Evolutionary conservation across 2,329 filamentous ascomycete genomes (phyloP).

Genomic region (Penicillium sclerotigenum): DNA sequence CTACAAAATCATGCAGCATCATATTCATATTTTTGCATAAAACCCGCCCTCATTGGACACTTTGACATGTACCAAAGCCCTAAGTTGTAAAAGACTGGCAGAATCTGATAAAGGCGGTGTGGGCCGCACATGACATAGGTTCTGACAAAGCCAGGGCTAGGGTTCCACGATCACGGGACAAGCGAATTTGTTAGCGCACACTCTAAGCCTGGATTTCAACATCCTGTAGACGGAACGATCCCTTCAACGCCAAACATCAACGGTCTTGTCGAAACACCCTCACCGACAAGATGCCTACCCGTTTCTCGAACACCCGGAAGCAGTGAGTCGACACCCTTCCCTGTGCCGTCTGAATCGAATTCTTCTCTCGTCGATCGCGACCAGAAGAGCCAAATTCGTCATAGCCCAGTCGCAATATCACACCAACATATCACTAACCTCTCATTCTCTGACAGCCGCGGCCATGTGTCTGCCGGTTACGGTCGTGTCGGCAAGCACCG

Average conservation of each 20-base stretch:
- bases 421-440: constrained; percentile 20
- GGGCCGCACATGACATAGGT: not conserved
- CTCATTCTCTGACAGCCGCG: constrained; percentile 61
- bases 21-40: not conserved
- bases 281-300: constrained; percentile 51
- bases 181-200: constrained; percentile 41
- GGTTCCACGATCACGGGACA: constrained; percentile 36
- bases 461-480: constrained; percentile 97
- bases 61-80: not conserved
- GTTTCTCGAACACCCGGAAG: constrained; percentile 51
- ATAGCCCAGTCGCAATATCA: constrained; percentile 13
- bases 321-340: constrained; percentile 40
- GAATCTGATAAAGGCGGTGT: constrained; percentile 5
- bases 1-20: not conserved
- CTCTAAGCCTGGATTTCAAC: constrained; percentile 40
- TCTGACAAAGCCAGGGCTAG: constrained; percentile 18
- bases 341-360: constrained; percentile 18
- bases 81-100: constrained; percentile 1
- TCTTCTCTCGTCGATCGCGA: constrained; percentile 12
- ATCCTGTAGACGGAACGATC: constrained; percentile 31
- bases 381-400: constrained; percentile 17
- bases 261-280: constrained; percentile 42
- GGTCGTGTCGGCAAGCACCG: constrained; percentile 99
- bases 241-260: constrained; percentile 37
- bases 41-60: not conserved